Conservation (phyloP, 176 grass and related monocot genomes). For the sorghum (Sorghum bicolor) region Sorghum_bicolor_NCBIv3 NC_012875.2:59568501-59569000, state of each 20-base stretch:
- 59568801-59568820: not conserved
- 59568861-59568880: not conserved
- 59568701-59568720: not conserved
- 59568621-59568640: not conserved
- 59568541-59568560: conserved; percentile 41
- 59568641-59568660: not conserved
- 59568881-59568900: not conserved
- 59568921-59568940: conserved; percentile 26
- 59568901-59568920: conserved; percentile 47
- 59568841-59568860: not conserved
- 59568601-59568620: not conserved
- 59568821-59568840: not conserved
- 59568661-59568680: too few species aligned
- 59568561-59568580: conserved; percentile 49
- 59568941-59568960: conserved; percentile 35
- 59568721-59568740: not conserved
- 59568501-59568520: conserved; percentile 58
- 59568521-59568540: conserved; percentile 41
- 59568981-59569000: conserved; percentile 55
- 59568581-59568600: not conserved
- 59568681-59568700: not conserved
- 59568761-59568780: not conserved
- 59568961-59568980: conserved; percentile 53
- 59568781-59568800: not conserved
- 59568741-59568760: not conserved